Evolutionary conservation across 768 basidiomycete genomes (phyloP), one percentile per base, ranked within the genome.

Genomic region (Termitomyces sp.): DNA sequence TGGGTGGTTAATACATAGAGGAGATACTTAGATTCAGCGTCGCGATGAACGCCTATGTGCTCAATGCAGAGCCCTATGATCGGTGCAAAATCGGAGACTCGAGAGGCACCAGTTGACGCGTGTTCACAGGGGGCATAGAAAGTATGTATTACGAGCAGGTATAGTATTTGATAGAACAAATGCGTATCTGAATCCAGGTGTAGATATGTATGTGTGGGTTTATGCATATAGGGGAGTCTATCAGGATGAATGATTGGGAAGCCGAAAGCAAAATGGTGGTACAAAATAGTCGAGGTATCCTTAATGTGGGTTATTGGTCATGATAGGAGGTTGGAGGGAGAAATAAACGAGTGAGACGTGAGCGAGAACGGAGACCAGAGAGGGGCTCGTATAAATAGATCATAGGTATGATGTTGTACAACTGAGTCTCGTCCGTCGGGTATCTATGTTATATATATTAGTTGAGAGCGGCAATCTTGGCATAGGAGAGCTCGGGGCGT

Each of bases 401-500:
- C 50, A 20, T 51, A 6, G 3, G 7, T n/a, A n/a, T 20, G 33
- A n/a, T 51, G 28, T 33, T 35, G 49, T n/a, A 50, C 18, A 18
- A 50, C 28, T 49, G 32, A 53, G 12, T 22, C 4, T 13, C 45
- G 18, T 12, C 45, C 15, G 38, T 18, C 36, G 9, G 36, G 16
- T 53, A 24, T 39, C 36, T 16, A 39, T 24, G 15, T 24, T 22
- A 7, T 8, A 4, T 22, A 2, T 0, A 51, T 58, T 45, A 68
- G 39, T 60, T 64, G 51, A 65, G 63, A 46, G 72, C 53, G 39
- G 66, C 67, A 20, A 81, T 73, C 61, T 74, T 72, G 16, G 81
- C 80, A 62, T 84, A 84, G 45, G 82, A 80, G 33, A 70, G 70
- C 48, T 66, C 68, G 13, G 67, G 62, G 39, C 66, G 66, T 35